phyloP scores from a whole-genome alignment of 1,284 basidiomycete species.

The Stygiomarasmius scandens region DNA sequence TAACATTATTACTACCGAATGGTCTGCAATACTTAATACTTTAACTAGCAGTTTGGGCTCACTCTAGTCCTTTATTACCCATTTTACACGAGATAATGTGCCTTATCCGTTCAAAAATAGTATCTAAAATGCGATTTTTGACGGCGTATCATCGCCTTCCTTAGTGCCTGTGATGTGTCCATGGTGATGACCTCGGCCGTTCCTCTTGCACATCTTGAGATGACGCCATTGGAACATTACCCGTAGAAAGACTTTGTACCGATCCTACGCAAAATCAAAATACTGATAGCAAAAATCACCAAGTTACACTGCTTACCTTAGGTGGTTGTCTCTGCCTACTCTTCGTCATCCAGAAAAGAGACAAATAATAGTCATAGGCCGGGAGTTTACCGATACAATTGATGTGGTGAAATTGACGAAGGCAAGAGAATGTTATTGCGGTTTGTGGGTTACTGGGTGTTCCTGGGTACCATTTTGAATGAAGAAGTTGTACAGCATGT shows the following conservation, averaged over 20 bases:
- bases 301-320: not conserved
- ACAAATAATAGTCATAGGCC: constrained; percentile 18
- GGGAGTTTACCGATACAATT: constrained; percentile 13
- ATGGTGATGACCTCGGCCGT: constrained; percentile 16
- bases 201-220: constrained; percentile 15
- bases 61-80: no score
- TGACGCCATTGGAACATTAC: constrained; percentile 16
- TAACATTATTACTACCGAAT: no score
- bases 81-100: no score
- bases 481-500: constrained; percentile 1
- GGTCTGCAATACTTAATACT: no score
- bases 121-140: no score
- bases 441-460: constrained; percentile 10
- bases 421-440: constrained; percentile 8
- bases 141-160: no score
- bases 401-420: constrained; percentile 17
- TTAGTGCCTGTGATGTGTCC: constrained; percentile 8
- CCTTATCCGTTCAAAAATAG: no score
- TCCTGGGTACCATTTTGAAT: constrained; percentile 4
- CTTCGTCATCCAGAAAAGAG: constrained; percentile 11
- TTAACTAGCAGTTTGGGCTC: no score
- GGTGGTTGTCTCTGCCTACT: not conserved
- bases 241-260: not conserved
- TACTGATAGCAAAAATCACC: not conserved
- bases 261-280: not conserved